Conservation (phyloP, 108 stramenopile species). For the Cyclotella distinguenda region DNA sequence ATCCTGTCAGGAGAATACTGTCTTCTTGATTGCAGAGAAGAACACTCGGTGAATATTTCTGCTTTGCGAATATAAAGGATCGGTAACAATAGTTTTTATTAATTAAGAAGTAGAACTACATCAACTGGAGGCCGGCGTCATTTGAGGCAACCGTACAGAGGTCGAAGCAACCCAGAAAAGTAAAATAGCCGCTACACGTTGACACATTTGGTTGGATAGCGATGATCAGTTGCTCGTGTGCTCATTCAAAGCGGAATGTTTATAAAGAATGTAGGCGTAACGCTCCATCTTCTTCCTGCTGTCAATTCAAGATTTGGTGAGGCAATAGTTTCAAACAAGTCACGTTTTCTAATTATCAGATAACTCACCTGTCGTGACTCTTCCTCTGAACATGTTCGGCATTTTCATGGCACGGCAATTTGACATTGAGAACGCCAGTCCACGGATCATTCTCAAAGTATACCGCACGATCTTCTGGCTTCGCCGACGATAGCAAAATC, state of each 20-base stretch:
- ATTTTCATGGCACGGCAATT: conserved; percentile 23
- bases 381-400: conserved; percentile 14
- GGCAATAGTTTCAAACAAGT: no score
- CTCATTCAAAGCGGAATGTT: conserved; percentile 23
- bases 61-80: conserved; percentile 65
- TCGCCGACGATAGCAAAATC: conserved; percentile 65
- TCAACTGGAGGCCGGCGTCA: no score
- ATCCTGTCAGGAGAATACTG: conserved; percentile 9
- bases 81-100: no score
- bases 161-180: no score
- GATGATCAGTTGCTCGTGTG: neutral
- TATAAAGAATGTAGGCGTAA: conserved; percentile 48
- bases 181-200: no score
- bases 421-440: conserved; percentile 43
- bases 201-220: no score
- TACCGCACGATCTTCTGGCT: conserved; percentile 70
- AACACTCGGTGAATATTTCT: conserved; percentile 34
- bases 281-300: conserved; percentile 30
- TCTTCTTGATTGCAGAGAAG: conserved; percentile 27
- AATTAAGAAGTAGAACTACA: no score
- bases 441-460: conserved; percentile 69
- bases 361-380: conserved; percentile 26
- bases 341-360: no score
- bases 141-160: no score
- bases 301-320: neutral